A percentile compares a stretch with the other conserved stretches of the same genome.
Evolutionary conservation across 176 grass and related monocot genomes (phyloP).

Genomic region (Aegilops speltoides): DNA sequence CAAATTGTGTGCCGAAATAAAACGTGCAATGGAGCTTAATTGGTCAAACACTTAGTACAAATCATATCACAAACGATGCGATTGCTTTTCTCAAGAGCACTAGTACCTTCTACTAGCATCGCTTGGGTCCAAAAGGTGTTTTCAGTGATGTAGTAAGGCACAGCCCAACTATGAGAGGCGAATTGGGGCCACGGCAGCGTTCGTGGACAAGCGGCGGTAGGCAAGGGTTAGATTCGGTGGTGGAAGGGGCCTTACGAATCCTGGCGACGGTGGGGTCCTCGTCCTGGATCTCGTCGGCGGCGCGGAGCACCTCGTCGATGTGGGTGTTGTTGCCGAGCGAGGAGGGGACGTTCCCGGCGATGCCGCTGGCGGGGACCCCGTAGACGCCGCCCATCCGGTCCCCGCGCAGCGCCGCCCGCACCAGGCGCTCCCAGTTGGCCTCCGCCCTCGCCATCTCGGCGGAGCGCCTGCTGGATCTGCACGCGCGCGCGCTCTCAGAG

Average conservation of each 20-base stretch:
- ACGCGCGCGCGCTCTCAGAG: conserved; percentile 14
- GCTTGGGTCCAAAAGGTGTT: too few species aligned
- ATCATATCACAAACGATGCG: too few species aligned
- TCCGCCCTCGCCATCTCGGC: conserved; percentile 64
- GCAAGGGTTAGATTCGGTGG: too few species aligned
- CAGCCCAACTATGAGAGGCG: too few species aligned
- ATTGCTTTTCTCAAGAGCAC: too few species aligned
- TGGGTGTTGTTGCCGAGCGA: conserved; percentile 73
- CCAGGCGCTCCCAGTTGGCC: conserved; percentile 90
- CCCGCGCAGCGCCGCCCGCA: conserved; percentile 69
- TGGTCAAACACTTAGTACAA: too few species aligned
- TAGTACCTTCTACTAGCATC: too few species aligned
- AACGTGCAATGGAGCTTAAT: too few species aligned
- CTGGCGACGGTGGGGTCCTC: conserved; percentile 76
- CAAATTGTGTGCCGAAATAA: neutral
- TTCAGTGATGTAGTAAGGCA: too few species aligned
- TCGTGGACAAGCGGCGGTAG: too few species aligned
- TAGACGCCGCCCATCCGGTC: conserved; percentile 41
- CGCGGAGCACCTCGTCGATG: conserved; percentile 91
- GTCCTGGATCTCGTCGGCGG: conserved; percentile 95
- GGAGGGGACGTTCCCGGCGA: conserved; percentile 74
- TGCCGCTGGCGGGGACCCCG: conserved; percentile 49
- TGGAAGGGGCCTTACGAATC: conserved; percentile 48
- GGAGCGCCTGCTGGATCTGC: neutral
- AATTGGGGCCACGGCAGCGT: neutral